Evolutionary conservation across 768 basidiomycete species (phyloP).

Genomic region (Pulveroboletus sp.): DNA sequence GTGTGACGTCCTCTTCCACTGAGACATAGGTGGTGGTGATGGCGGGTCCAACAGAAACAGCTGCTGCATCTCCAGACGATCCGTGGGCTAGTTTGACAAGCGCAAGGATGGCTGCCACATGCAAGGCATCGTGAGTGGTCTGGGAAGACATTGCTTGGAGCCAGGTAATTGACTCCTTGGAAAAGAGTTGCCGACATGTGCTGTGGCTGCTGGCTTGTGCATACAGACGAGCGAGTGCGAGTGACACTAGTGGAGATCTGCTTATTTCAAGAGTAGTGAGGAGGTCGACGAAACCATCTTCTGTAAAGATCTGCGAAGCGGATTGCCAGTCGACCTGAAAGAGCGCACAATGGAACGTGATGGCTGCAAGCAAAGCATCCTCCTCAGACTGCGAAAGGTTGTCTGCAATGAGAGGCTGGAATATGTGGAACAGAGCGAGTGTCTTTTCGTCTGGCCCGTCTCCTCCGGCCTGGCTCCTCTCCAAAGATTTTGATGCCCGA

Average conservation of each 20-base stretch:
- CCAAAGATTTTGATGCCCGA: constrained; percentile 35
- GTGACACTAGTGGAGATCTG: constrained; percentile 43
- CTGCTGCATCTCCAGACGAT: constrained; percentile 37
- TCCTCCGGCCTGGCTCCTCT: constrained; percentile 31
- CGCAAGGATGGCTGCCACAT: constrained; percentile 64
- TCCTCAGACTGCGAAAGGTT: constrained; percentile 56
- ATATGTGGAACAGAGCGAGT: constrained; percentile 42
- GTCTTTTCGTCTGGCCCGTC: constrained; percentile 45
- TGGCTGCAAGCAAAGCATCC: constrained; percentile 44
- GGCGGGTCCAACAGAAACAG: constrained; percentile 13
- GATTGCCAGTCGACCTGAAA: constrained; percentile 77
- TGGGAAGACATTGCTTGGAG: constrained; percentile 54
- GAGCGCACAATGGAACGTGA: constrained; percentile 69
- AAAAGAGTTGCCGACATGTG: constrained; percentile 57
- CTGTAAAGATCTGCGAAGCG: constrained; percentile 59
- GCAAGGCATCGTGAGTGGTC: constrained; percentile 41
- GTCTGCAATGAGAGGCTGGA: constrained; percentile 46
- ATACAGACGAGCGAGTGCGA: constrained; percentile 67
- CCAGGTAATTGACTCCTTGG: constrained; percentile 59
- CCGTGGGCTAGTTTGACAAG: constrained; percentile 75
- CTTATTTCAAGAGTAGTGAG: constrained; percentile 64
- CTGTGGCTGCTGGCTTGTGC: constrained; percentile 76
- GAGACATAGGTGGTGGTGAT: constrained; percentile 4
- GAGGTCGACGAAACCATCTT: constrained; percentile 58
- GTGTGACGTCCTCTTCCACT: constrained; percentile 35